phyloP scores from a whole-genome alignment of 225 moss, liverwort and hornwort genomes.

The Physcomitrium patens region DNA sequence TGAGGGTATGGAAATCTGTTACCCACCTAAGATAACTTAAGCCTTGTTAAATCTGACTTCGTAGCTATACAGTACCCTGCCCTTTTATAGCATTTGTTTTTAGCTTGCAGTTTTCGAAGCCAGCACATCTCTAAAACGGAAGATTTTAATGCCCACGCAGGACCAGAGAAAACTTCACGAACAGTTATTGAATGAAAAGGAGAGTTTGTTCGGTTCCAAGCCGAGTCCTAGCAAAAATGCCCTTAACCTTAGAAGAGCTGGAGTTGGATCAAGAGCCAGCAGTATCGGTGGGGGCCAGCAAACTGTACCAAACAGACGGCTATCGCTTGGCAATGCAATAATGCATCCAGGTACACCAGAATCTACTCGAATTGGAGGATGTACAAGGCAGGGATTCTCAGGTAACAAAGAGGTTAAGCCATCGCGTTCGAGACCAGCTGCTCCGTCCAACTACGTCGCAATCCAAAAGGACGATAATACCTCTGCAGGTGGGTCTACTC shows the following conservation, averaged over 20 bases:
- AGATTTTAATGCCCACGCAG: constrained; percentile 30
- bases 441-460: constrained; percentile 76
- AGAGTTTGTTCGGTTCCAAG: constrained; percentile 81
- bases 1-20: constrained; percentile 49
- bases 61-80: accelerated
- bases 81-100: background rate
- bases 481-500: constrained; percentile 71
- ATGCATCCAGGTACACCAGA: constrained; percentile 76
- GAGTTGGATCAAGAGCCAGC: constrained; percentile 64
- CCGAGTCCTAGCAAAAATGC: constrained; percentile 85
- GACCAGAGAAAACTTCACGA: constrained; percentile 91
- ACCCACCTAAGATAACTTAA: too few species aligned
- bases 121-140: background rate
- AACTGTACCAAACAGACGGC: constrained; percentile 53
- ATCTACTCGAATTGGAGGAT: constrained; percentile 61
- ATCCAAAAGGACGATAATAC: constrained; percentile 78
- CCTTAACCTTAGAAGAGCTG: constrained; percentile 56
- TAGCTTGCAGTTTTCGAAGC: too few species aligned
- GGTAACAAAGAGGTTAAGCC: constrained; percentile 50
- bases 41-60: background rate
- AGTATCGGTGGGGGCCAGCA: constrained; percentile 69
- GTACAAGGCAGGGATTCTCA: constrained; percentile 48
- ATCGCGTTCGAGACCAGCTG: constrained; percentile 61
- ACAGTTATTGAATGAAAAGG: constrained; percentile 85
- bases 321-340: constrained; percentile 77